Base-by-base conservation (phyloP, 1,139 yeast genomes). In the Yamadazyma spencermartinsiae region DNA sequence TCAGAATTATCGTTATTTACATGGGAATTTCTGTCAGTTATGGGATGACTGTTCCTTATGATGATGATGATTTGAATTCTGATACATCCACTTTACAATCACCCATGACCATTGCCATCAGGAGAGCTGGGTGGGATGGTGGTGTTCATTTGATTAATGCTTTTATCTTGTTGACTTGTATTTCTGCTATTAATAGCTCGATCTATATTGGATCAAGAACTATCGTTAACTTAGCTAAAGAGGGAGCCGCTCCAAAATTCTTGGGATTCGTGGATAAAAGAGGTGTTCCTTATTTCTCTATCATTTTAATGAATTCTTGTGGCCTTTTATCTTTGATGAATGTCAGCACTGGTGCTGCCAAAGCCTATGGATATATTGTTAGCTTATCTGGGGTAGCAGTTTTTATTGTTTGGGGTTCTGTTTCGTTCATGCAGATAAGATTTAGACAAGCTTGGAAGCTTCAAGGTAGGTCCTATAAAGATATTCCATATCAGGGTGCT, bases 321-420 rank as follows among this genome's bases (percentile, higher is more conserved):
- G 80, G 81, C 0, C 67, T 77, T 37, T 51, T 78, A 32, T 74
- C 80, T 0, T 57, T 78, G 47, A 63, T 78, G 69, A 71, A 75
- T 38, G 58, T 72, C 31, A 65, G 69, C 33, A 67, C 80, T 4
- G 81, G 81, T 40, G 77, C 82, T 3, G 70, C 80, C 2, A 56
- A 63, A 16, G 82, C 82, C 3, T 78, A 76, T 51, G 50, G 50
- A 23, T 78, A 76, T 49, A 77, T 78, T 45, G 80, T 77, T 23
- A 73, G 72, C 42, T 57, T 78, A 31, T 67, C 80, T 0, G 82
- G 82, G 39, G 80, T 77, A 18, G 76, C 79, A 1, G 76, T 74
- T 2, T 78, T 78, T 43, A 72, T 78, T 28, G 80, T 76, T 4
- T 78, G 82, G 86, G 64, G 72, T 46, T 61, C 76, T 50, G 68